A percentile compares a stretch with the other conserved stretches of the same genome.
These are phyloP conservation scores for Nematocida ausubeli DNA, from an alignment of 371 early-diverging fungal genomes.

Conservation along the genomic window DNA sequence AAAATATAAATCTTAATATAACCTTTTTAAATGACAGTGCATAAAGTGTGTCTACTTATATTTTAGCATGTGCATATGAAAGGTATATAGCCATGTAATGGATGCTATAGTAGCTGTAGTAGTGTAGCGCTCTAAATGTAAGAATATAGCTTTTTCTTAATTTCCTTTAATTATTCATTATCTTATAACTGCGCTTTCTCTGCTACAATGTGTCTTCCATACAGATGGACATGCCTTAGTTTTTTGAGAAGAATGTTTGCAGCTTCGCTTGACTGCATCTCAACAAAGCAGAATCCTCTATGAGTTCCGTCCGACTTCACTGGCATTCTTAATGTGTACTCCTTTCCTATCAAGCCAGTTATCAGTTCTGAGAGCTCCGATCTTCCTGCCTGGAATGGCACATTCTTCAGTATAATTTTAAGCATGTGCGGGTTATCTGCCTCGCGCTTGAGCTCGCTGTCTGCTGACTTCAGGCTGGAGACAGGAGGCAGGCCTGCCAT, in stretches of 20 bases:
- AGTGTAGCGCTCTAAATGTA: no score
- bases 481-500: background rate
- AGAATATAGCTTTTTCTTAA: no score
- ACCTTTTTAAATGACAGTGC: no score
- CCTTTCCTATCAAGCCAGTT: constrained; percentile 73
- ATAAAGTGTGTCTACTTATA: no score
- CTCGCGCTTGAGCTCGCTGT: background rate
- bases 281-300: constrained; percentile 95
- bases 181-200: constrained; percentile 70
- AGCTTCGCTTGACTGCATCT: constrained; percentile 83
- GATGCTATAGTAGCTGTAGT: no score
- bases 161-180: no score
- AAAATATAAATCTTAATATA: no score
- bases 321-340: constrained; percentile 84
- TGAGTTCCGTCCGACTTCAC: constrained; percentile 83
- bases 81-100: no score
- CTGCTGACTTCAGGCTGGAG: background rate
- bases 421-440: constrained; percentile 63
- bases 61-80: no score
- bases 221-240: constrained; percentile 85
- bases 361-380: constrained; percentile 85
- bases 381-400: constrained; percentile 93
- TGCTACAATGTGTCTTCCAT: constrained; percentile 89
- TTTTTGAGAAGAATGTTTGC: constrained; percentile 80
- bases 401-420: constrained; percentile 87